These are phyloP conservation scores for Lasiosphaeria ovina DNA, from an alignment of 495 filamentous ascomycete species.

Conservation along the genomic window DNA sequence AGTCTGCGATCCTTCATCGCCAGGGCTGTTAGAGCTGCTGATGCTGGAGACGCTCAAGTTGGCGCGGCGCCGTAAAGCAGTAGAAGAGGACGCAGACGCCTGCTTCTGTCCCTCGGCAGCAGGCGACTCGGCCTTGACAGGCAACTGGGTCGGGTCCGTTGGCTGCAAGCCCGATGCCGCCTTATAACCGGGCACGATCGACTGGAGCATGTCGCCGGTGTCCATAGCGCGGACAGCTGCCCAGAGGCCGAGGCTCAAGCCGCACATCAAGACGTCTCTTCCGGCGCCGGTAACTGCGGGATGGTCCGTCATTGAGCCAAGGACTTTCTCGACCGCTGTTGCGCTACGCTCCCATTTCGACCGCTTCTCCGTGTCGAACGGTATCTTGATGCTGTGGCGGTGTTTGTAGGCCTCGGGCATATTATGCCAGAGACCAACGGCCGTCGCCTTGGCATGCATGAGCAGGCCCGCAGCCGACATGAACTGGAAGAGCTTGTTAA, in stretches of 20 bases:
- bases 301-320: constrained; percentile 44
- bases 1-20: constrained; percentile 10
- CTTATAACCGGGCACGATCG: constrained; percentile 19
- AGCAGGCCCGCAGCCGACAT: constrained; percentile 35
- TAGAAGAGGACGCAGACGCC: neutral
- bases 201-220: constrained; percentile 37
- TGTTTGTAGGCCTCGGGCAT: constrained; percentile 44
- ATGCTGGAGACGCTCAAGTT: constrained; percentile 23
- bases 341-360: constrained; percentile 40
- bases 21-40: constrained; percentile 18
- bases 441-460: constrained; percentile 40
- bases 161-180: neutral
- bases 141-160: neutral
- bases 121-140: neutral
- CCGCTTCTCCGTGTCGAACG: constrained; percentile 42
- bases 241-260: constrained; percentile 53
- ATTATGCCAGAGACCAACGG: constrained; percentile 38
- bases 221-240: constrained; percentile 49
- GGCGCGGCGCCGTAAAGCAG: constrained; percentile 21
- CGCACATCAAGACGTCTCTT: constrained; percentile 51
- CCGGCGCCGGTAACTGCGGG: constrained; percentile 49
- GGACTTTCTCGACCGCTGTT: constrained; percentile 41
- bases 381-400: constrained; percentile 42
- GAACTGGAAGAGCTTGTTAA: constrained; percentile 41
- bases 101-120: neutral